phyloP scores from a whole-genome alignment of 1,284 basidiomycete genomes.

The Irpex lacteus region DNA sequence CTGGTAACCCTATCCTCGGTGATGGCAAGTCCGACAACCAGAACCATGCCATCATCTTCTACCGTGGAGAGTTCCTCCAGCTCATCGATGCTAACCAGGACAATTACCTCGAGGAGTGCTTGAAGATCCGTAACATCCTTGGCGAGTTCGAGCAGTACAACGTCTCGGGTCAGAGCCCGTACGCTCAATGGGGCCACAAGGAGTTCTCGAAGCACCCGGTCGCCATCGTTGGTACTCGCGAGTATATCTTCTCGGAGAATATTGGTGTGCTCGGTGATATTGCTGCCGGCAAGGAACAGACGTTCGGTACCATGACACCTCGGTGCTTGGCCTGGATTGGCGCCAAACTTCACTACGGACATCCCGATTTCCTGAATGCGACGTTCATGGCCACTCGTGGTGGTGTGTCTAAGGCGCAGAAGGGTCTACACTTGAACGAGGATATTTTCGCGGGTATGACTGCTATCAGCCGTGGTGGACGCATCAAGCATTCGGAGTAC shows the following conservation, averaged over 20 bases:
- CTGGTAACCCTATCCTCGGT: conserved; percentile 99
- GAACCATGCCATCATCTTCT: conserved; percentile 99
- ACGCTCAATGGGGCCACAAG: conserved; percentile 90
- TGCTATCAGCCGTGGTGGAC: conserved; percentile 95
- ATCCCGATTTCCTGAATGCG: conserved; percentile 98
- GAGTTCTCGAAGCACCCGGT: conserved; percentile 91
- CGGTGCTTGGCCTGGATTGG: conserved; percentile 96
- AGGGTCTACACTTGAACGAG: conserved; percentile 97
- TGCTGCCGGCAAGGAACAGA: conserved; percentile 99
- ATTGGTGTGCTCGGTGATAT: conserved; percentile 99
- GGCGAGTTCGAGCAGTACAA: conserved; percentile 98
- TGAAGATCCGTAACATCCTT: conserved; percentile 97
- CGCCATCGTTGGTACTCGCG: conserved; percentile 97
- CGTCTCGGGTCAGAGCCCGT: conserved; percentile 90
- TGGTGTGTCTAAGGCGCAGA: conserved; percentile 99
- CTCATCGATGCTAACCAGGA: conserved; percentile 99
- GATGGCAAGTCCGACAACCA: conserved; percentile 99
- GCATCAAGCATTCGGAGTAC: conserved; percentile 99
- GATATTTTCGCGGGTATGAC: conserved; percentile 99
- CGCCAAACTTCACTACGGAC: conserved; percentile 98
- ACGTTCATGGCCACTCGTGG: conserved; percentile 99
- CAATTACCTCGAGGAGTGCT: conserved; percentile 98
- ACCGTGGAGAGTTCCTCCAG: conserved; percentile 98
- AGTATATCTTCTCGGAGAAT: conserved; percentile 99
- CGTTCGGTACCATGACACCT: conserved; percentile 98